Base-by-base conservation (phyloP, 306 rosid species). In the Dalbergia cultrata region DNA sequence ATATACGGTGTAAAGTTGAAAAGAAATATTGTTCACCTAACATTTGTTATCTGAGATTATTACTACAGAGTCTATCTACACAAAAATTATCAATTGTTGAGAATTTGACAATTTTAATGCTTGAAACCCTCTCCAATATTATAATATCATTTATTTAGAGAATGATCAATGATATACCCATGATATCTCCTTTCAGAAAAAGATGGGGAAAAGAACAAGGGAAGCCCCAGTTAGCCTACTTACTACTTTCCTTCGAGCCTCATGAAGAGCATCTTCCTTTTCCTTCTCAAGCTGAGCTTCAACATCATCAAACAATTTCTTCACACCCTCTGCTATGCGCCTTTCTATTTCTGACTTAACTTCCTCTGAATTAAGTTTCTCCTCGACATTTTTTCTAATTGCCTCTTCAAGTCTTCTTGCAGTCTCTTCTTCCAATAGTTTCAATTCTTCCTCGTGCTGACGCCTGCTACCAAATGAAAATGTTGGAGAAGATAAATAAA, bases 191-290 rank as follows among this genome's bases (percentile, higher is more conserved):
- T 70, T 65, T 3, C 17, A 44, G 13, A 71, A 9, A 33, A 62
- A 77, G 16, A 18, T 13, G 12, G 39, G 4, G 0, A 13, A 22
- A 54, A 16, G 13, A 22, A 13, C 3, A 19, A 13, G 8, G n/a
- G 8, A 34, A 21, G 18, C 41, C 52, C n/a, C 74, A 52, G 17
- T 37, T 33, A 31, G 72, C 53, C 80, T 39, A 69, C 87, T 77
- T 86, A 93, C 99, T 93, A 92, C 98, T 88, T 92, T 96, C 79
- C 80, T 88, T 76, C 93, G 88, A 75, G 99, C 98, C 81, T 92
- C 98, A 63, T 52, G 26, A 61, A 96, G 88, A 60, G 97, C 92
- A 66, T 90, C 91, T 87, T 96, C 86, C 88, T 93, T 96, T 88
- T 96, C 99, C 81, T 92, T 92, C 83, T 70, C 94, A 66, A 96